phyloP scores from a whole-genome alignment of 257 asterid species.

The Solanum boliviense region DNA sequence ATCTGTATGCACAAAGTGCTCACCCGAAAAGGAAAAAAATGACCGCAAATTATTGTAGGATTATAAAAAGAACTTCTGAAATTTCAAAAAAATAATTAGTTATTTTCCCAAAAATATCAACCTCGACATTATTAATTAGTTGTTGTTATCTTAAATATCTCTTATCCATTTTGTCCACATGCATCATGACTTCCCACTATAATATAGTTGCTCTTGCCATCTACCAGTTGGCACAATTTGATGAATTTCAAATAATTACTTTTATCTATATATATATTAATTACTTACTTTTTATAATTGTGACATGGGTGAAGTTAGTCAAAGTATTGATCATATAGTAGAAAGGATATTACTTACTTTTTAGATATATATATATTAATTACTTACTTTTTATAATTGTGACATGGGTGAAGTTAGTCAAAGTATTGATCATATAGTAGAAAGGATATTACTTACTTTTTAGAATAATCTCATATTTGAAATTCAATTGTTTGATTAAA shows the following conservation, averaged over 20 bases:
- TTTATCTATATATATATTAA: no score
- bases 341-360: background rate
- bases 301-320: background rate
- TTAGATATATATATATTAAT: no score
- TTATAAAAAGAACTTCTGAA: no score
- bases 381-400: background rate
- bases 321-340: background rate
- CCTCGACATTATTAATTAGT: background rate
- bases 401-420: background rate
- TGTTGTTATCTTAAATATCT: background rate
- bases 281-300: background rate
- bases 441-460: background rate
- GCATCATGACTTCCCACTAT: background rate
- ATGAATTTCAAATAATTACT: background rate
- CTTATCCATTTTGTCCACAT: background rate
- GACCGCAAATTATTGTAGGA: accelerated
- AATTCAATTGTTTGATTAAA: background rate
- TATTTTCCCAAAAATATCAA: background rate
- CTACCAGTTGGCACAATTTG: background rate
- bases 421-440: background rate
- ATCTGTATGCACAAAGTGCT: no score
- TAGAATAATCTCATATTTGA: no score
- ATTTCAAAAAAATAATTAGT: no score
- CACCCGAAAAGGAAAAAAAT: accelerated
- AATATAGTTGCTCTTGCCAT: background rate